Evolutionary conservation across 495 filamentous ascomycete species (phyloP), one percentile per base, ranked within the genome.

Genomic region (Daldinia caldariorum): DNA sequence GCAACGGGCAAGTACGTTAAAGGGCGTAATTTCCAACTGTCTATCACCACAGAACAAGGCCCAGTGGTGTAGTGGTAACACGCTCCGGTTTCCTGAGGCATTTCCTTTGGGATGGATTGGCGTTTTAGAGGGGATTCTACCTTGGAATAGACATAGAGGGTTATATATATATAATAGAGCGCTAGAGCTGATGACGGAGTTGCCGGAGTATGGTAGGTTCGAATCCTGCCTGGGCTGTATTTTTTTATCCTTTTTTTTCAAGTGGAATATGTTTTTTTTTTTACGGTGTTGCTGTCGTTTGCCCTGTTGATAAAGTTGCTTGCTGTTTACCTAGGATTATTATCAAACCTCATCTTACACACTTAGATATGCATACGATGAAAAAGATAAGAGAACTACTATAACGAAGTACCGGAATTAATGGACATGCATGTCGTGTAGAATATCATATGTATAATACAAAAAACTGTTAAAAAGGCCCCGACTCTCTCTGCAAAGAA

Each of bases 11-110:
- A 12, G 16, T 5, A 47, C 43, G 2, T 47, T 47, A 47, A 47
- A 47, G 43, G 1, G 18, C 9, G 43, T 22, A 47, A 47, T 47
- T 47, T 7, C 16, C 18, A n/a, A 47, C 41, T 12, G 2, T 5
- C 43, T 22, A 47, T 47, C 43, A 47, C 43, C 20, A 47, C 9
- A 18, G 20, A 47, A 47, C 8, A 41, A 47, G 43, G 43, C 43
- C 9, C 8, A 18, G 43, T 47, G 43, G 43, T 47, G 43, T 47
- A 47, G 43, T 22, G 43, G 43, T 47, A 47, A 47, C 43, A 47
- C 4, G 14, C 43, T 47, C 43, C 18, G 43, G 43, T 47, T 47
- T 47, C 43, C 43, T 47, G 43, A 47, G 43, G 43, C 43, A 22
- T 26, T 26, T 26, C 43, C 8, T 0, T 20, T 47, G 20, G 43